Percentiles rank a stretch among this genome's conserved stretches.
Conservation (phyloP, 1,139 yeast genomes). For the Candida sojae region DNA sequence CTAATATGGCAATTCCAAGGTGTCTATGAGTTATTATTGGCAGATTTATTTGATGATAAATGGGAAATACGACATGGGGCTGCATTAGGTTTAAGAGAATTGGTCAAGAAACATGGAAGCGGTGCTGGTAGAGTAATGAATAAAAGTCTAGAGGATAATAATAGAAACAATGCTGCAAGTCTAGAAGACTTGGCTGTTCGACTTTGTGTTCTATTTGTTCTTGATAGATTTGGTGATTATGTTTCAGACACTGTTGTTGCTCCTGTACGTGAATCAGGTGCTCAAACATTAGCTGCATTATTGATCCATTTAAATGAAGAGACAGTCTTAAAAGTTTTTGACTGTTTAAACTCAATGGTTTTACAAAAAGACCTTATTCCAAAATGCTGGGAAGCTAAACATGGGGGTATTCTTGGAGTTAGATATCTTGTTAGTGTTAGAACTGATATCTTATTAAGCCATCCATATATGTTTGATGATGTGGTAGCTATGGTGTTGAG, state of each 20-base stretch:
- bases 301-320: conserved; percentile 65
- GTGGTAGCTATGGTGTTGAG: conserved; percentile 85
- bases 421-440: conserved; percentile 90
- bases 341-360: conserved; percentile 67
- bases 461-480: conserved; percentile 62
- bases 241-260: conserved; percentile 98
- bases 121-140: conserved; percentile 86
- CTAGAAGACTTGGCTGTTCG: conserved; percentile 90
- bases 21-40: conserved; percentile 81
- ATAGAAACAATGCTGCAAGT: conserved; percentile 62
- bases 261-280: conserved; percentile 96
- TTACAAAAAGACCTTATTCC: conserved; percentile 59
- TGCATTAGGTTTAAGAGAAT: conserved; percentile 86
- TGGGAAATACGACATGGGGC: conserved; percentile 99
- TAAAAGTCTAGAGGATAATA: conserved; percentile 61
- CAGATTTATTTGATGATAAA: conserved; percentile 77
- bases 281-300: conserved; percentile 91
- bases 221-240: conserved; percentile 96
- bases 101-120: conserved; percentile 78
- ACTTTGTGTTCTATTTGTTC: conserved; percentile 80
- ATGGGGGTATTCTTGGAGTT: conserved; percentile 95
- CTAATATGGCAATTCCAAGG: conserved; percentile 96
- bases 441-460: conserved; percentile 67
- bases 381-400: conserved; percentile 92
- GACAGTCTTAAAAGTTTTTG: conserved; percentile 60